Percentiles rank a stretch among this genome's conserved stretches.
Evolutionary conservation across 805 yeast genomes (phyloP).

Genomic region (Hanseniaspora lachancei): DNA sequence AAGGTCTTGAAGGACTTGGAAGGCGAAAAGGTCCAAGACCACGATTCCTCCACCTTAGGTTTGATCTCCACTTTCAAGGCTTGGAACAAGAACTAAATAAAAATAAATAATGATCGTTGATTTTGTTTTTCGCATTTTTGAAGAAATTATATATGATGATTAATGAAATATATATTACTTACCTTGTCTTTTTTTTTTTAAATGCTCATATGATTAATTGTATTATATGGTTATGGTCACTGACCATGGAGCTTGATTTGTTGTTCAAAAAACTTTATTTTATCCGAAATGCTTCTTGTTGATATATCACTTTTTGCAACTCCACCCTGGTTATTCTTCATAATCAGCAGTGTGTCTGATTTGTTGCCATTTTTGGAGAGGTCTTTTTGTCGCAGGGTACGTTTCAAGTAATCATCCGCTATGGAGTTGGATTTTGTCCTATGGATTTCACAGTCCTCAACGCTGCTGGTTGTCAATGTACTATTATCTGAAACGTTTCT

Average conservation of each 20-base stretch:
- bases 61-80: conserved; percentile 89
- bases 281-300: conserved; percentile 6
- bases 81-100: conserved; percentile 36
- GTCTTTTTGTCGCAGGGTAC: not conserved
- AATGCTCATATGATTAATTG: no score
- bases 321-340: not conserved
- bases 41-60: conserved; percentile 84
- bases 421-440: not conserved
- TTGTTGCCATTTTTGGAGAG: not conserved
- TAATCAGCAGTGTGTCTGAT: not conserved
- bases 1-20: conserved; percentile 83
- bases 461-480: not conserved
- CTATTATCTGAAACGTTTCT: not conserved
- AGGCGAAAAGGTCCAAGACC: conserved; percentile 45
- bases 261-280: conserved; percentile 10
- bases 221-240: not conserved
- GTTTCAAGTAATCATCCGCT: not conserved
- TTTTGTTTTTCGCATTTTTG: no score
- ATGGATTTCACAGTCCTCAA: not conserved
- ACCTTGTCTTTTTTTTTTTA: no score
- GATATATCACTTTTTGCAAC: not conserved
- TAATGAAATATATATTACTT: no score
- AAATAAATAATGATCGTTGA: no score
- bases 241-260: not conserved
- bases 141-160: no score